Percentiles rank a stretch among this genome's conserved stretches.
Conservation (phyloP, 345 rosid species). For the Sonneratia alba region DNA sequence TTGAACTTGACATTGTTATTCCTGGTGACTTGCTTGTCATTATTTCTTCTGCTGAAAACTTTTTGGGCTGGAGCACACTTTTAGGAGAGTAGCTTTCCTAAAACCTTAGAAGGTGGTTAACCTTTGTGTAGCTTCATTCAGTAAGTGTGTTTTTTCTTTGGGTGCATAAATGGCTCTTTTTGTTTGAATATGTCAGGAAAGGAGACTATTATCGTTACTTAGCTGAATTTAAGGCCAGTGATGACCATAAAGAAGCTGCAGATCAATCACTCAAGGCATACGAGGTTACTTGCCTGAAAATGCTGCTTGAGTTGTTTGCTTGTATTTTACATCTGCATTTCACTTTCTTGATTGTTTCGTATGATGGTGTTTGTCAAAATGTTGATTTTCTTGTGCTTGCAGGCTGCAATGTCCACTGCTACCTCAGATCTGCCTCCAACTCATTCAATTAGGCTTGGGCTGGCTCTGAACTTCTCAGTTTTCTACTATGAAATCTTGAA, state of each 20-base stretch:
- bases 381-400: not conserved
- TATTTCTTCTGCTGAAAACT: no score
- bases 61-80: no score
- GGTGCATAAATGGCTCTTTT: not conserved
- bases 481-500: constrained; percentile 32
- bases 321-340: not conserved
- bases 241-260: constrained; percentile 6
- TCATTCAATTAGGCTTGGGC: constrained; percentile 32
- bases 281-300: not conserved
- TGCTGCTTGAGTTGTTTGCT: not conserved
- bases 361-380: not conserved
- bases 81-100: not conserved
- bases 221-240: constrained; percentile 8
- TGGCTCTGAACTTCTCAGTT: constrained; percentile 33
- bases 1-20: no score
- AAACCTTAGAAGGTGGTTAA: not conserved
- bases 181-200: constrained; percentile 6
- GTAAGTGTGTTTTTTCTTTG: not conserved
- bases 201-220: constrained; percentile 11
- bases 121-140: not conserved
- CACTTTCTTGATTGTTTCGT: not conserved
- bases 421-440: constrained; percentile 24
- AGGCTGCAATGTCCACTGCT: constrained; percentile 7
- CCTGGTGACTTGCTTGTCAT: no score
- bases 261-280: constrained; percentile 7